Conservation (phyloP, 495 filamentous ascomycete species). For the Friedmanniomyces endolithicus region DNA sequence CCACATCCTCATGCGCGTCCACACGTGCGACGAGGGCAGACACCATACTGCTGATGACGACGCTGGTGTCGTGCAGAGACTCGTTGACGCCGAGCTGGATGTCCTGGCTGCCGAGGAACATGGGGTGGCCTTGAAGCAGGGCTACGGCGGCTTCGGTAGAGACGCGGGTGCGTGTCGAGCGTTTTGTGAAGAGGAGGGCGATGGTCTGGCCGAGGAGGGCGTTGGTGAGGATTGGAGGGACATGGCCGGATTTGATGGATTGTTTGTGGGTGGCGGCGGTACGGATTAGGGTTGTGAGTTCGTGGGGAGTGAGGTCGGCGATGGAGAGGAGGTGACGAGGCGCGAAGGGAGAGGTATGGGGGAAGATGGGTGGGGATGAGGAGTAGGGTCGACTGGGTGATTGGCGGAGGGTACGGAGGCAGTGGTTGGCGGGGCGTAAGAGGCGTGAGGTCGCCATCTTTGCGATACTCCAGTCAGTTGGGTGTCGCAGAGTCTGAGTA, state of each 20-base stretch:
- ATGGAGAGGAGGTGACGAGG: slow-evolving; percentile 73
- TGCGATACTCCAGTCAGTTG: neutral
- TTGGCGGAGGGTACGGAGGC: neutral
- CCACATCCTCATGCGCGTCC: slow-evolving; percentile 68
- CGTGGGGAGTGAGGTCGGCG: slow-evolving; percentile 63
- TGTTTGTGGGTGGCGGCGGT: slow-evolving; percentile 67
- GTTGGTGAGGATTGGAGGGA: slow-evolving; percentile 37
- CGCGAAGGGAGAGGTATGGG: slow-evolving; percentile 27
- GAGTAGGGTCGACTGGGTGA: neutral
- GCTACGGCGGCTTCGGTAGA: slow-evolving; percentile 81
- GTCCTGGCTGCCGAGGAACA: slow-evolving; percentile 90
- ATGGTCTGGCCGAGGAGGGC: slow-evolving; percentile 63
- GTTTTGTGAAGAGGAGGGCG: slow-evolving; percentile 92
- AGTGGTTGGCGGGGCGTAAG: neutral
- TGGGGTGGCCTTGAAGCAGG: slow-evolving; percentile 76
- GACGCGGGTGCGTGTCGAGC: slow-evolving; percentile 81
- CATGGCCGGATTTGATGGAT: slow-evolving; percentile 58
- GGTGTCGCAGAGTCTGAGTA: neutral
- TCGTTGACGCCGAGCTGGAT: slow-evolving; percentile 97
- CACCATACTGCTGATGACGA: slow-evolving; percentile 86
- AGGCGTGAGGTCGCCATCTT: neutral
- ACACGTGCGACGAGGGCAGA: slow-evolving; percentile 84
- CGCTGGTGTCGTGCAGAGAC: slow-evolving; percentile 73
- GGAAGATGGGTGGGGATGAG: neutral
- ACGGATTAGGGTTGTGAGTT: slow-evolving; percentile 68